phyloP scores from a whole-genome alignment of 441 rosid species.

The Pelargonium australe region DNA sequence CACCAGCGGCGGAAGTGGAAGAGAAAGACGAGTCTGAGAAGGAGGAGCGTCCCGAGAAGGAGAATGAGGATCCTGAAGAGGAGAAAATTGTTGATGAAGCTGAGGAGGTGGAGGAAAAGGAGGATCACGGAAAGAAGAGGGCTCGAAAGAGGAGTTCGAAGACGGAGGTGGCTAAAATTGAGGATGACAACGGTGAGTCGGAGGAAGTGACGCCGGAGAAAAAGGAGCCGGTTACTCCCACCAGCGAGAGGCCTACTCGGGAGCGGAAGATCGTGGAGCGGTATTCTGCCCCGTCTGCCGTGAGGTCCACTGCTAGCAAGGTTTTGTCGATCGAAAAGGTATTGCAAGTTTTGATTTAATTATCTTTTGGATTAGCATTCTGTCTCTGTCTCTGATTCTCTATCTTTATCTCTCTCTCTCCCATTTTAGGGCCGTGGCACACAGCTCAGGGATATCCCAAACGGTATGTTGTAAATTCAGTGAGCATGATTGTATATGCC shows the following conservation, averaged over 20 bases:
- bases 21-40: slow-evolving; percentile 10
- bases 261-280: slow-evolving; percentile 89
- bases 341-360: not conserved
- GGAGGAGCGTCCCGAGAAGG: slow-evolving; percentile 1
- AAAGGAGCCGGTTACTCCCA: slow-evolving; percentile 45
- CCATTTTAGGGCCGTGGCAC: slow-evolving; percentile 79
- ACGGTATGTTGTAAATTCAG: slow-evolving; percentile 39
- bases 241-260: slow-evolving; percentile 73
- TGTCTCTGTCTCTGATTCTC: slow-evolving; percentile 9
- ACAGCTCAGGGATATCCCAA: slow-evolving; percentile 84
- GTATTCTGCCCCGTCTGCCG: slow-evolving; percentile 52
- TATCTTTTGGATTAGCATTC: not conserved
- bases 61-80: slow-evolving; percentile 9
- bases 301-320: slow-evolving; percentile 48
- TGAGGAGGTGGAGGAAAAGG: slow-evolving; percentile 19
- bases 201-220: slow-evolving; percentile 21
- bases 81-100: slow-evolving; percentile 18
- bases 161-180: slow-evolving; percentile 19
- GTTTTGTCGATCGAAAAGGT: slow-evolving; percentile 72
- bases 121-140: slow-evolving; percentile 6
- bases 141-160: slow-evolving; percentile 28
- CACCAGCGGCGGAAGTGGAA: slow-evolving; percentile 16
- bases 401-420: not conserved
- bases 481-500: too few relatives aligned
- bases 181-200: slow-evolving; percentile 28